Conservation (phyloP, 495 filamentous ascomycete species). For the Xylaria palmicola region DNA sequence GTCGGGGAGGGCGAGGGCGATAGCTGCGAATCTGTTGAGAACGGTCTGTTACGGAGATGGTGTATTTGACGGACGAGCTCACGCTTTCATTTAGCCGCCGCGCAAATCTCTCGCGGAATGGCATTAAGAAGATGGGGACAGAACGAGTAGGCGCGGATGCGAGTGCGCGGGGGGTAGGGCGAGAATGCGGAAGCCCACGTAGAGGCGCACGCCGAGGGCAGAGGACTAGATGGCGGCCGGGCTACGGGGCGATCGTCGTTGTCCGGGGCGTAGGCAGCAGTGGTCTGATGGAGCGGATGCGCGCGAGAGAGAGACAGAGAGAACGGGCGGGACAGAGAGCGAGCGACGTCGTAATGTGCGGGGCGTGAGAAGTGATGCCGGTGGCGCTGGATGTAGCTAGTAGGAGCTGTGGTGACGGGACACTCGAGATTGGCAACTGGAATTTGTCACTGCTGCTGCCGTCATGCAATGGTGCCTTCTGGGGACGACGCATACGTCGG, state of each 20-base stretch:
- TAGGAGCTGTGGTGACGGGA: not conserved
- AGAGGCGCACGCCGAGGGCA: not conserved
- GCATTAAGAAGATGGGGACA: slow-evolving; percentile 20
- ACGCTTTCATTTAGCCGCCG: slow-evolving; percentile 31
- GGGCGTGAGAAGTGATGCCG: not conserved
- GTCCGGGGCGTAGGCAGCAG: too few relatives aligned
- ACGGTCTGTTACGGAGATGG: slow-evolving; percentile 11
- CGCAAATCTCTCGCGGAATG: slow-evolving; percentile 28
- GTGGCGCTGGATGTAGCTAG: not conserved
- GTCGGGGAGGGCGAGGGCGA: slow-evolving; percentile 35
- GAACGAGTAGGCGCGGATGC: not conserved
- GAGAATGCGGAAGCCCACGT: not conserved
- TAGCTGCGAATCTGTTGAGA: slow-evolving; percentile 26
- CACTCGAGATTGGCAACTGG: too few relatives aligned
- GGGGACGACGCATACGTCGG: too few relatives aligned
- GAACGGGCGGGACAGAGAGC: not conserved
- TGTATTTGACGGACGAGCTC: slow-evolving; percentile 18
- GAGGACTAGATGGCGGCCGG: not conserved
- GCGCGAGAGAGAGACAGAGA: too few relatives aligned
- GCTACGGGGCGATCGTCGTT: too few relatives aligned
- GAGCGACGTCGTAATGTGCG: not conserved
- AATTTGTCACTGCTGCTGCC: not conserved
- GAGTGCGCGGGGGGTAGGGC: not conserved
- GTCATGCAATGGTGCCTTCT: not conserved
- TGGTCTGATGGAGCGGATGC: too few relatives aligned